A percentile compares a stretch with the other conserved stretches of the same genome.
Evolutionary conservation across 2,329 filamentous ascomycete species (phyloP).

Genomic region (Botrytis squamosa): DNA sequence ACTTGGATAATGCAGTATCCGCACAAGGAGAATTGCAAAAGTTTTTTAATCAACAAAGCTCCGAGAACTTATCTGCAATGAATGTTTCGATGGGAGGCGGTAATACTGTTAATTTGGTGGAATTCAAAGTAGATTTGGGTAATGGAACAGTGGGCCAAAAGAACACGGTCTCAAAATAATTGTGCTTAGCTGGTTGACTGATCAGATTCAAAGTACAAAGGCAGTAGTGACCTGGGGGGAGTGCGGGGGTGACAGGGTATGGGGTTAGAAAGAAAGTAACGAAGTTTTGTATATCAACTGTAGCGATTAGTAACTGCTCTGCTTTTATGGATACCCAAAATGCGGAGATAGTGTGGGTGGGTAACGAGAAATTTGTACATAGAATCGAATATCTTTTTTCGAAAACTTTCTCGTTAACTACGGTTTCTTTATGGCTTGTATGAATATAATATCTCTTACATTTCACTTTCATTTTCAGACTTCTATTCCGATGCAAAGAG

Average conservation of each 20-base stretch:
- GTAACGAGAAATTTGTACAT: slow-evolving; percentile 5
- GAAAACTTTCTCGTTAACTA: background rate
- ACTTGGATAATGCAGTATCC: slow-evolving; percentile 49
- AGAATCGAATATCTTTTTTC: slow-evolving; percentile 2
- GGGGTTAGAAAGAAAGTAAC: background rate
- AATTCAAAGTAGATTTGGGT: slow-evolving; percentile 12
- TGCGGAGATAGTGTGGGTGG: background rate
- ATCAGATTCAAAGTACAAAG: background rate
- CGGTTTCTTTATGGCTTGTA: background rate
- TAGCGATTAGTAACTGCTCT: slow-evolving; percentile 14
- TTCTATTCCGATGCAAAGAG: background rate
- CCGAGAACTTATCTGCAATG: slow-evolving; percentile 26
- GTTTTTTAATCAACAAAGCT: slow-evolving; percentile 47
- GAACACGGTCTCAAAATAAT: background rate
- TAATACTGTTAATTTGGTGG: slow-evolving; percentile 32
- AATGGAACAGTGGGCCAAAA: background rate
- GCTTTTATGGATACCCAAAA: slow-evolving; percentile 16
- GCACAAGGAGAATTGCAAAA: slow-evolving; percentile 55
- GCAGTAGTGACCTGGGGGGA: background rate
- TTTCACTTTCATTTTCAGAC: background rate
- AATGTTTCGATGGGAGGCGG: slow-evolving; percentile 36
- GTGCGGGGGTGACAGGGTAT: background rate
- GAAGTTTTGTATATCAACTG: slow-evolving; percentile 23
- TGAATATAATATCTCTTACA: background rate
- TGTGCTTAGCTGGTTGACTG: background rate